A percentile compares a stretch with the other conserved stretches of the same genome.
These are phyloP conservation scores for Filosporella fistucella DNA, from an alignment of 495 filamentous ascomycete genomes.

Conservation along the genomic window DNA sequence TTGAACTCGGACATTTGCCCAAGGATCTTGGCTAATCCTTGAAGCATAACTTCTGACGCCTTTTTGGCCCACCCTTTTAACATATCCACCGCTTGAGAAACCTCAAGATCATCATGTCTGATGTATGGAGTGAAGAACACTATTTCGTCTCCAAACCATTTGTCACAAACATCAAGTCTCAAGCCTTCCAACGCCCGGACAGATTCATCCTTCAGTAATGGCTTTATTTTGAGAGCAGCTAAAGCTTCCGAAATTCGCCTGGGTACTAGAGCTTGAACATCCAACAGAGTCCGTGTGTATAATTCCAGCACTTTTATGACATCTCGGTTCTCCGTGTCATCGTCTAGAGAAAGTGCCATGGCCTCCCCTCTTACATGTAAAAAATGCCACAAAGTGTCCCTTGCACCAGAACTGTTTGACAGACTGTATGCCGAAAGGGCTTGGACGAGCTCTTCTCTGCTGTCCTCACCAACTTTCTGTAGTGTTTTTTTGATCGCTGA, in stretches of 20 bases:
- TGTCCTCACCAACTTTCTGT: constrained; percentile 33
- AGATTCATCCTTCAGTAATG: constrained; percentile 65
- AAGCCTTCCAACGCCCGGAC: constrained; percentile 63
- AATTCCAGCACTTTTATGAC: constrained; percentile 61
- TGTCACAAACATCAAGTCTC: constrained; percentile 73
- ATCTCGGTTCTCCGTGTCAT: constrained; percentile 25
- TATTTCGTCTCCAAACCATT: constrained; percentile 82
- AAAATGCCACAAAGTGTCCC: constrained; percentile 80
- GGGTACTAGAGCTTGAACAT: constrained; percentile 71
- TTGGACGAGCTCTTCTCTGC: constrained; percentile 53
- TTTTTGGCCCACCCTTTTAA: constrained; percentile 70
- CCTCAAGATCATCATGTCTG: constrained; percentile 73
- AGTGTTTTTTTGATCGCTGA: constrained; percentile 65
- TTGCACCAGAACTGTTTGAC: constrained; percentile 73
- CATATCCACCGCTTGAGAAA: constrained; percentile 55
- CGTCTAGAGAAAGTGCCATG: constrained; percentile 53
- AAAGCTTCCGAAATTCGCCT: constrained; percentile 67
- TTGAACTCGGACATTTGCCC: constrained; percentile 55
- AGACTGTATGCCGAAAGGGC: constrained; percentile 79
- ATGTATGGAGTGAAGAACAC: constrained; percentile 87
- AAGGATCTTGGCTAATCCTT: constrained; percentile 53
- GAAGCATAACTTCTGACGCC: constrained; percentile 60
- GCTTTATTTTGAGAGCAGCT: constrained; percentile 58
- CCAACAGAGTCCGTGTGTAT: constrained; percentile 71
- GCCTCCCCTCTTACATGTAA: constrained; percentile 65